Evolutionary conservation across 2,329 filamentous ascomycete species (phyloP), one percentile per base, ranked within the genome.

Genomic region (Dactylella cylindrospora): DNA sequence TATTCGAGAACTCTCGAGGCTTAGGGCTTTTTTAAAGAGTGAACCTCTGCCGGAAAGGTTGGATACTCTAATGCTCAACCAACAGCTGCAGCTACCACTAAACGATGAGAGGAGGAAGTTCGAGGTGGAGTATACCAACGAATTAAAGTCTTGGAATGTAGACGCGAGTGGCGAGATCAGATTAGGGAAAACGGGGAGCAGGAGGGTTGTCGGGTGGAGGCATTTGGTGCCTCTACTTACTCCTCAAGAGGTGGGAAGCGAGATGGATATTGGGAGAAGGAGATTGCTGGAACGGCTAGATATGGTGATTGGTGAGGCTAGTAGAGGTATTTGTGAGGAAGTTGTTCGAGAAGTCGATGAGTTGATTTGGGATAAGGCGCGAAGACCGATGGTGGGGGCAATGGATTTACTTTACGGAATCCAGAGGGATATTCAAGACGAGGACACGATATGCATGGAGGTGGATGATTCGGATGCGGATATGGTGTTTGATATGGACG

Each of bases 401-500:
- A 38, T 23, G 5, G 38, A 50, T 45, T 26, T 50, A 19, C 9
- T 62, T 7, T 54, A 33, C 35, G 20, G 25, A 13, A 5, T 23
- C 7, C 36, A 23, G 17, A 28, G n/a, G 19, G n/a, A n/a, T n/a
- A n/a, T n/a, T n/a, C n/a, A n/a, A n/a, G n/a, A n/a, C n/a, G n/a
- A n/a, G n/a, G n/a, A n/a, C n/a, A n/a, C n/a, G n/a, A n/a, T n/a
- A n/a, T n/a, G n/a, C n/a, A 15, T 25, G 13, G 36, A 44, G 28
- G 12, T 23, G 20, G 17, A 17, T 9, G 15, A 25, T 1, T 17
- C 26, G 4, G 54, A 52, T 3, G 10, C 7, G 38, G 32, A 20
- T 10, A 36, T 13, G 9, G 23, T 39, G 13, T 62, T 62, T 29
- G 57, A 62, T 50, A 62, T 62, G 57, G 57, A 62, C 17, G 55